These are phyloP conservation scores for Alternaria panax DNA, from an alignment of 2,329 filamentous ascomycete species.

Conservation along the genomic window DNA sequence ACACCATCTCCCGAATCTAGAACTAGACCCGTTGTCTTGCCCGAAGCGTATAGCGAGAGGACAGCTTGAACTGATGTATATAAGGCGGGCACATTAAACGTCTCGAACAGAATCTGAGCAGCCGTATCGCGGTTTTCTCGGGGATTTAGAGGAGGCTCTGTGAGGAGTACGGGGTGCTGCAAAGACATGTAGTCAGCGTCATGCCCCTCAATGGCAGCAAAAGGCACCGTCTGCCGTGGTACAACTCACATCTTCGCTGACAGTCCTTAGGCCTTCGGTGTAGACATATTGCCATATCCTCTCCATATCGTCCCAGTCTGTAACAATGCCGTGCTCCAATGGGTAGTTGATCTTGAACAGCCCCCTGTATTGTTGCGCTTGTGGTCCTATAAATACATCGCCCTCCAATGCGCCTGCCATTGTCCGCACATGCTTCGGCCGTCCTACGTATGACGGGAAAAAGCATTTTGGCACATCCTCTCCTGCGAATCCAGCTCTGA, in stretches of 20 bases:
- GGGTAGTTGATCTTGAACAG: constrained; percentile 96
- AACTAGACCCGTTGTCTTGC: constrained; percentile 94
- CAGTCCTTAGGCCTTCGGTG: constrained; percentile 90
- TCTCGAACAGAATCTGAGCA: constrained; percentile 97
- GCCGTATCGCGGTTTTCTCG: constrained; percentile 94
- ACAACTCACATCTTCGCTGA: constrained; percentile 85
- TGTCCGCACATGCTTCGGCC: constrained; percentile 93
- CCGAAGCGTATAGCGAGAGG: constrained; percentile 92
- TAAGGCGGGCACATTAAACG: constrained; percentile 95
- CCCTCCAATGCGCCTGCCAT: constrained; percentile 96
- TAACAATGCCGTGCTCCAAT: constrained; percentile 96
- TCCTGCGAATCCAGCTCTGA: constrained; percentile 94
- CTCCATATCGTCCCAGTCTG: constrained; percentile 99
- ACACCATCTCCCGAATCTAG: constrained; percentile 95
- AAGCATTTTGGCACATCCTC: constrained; percentile 96
- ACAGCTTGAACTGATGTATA: constrained; percentile 98
- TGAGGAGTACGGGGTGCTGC: constrained; percentile 92
- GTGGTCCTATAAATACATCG: constrained; percentile 94
- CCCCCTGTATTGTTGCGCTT: constrained; percentile 88
- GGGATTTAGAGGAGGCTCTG: constrained; percentile 94
- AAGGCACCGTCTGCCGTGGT: constrained; percentile 11
- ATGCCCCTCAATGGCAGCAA: constrained; percentile 6
- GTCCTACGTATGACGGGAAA: constrained; percentile 96
- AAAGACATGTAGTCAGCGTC: constrained; percentile 22
- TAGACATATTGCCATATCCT: constrained; percentile 99